Percentiles rank a stretch among this genome's conserved stretches.
phyloP scores from a whole-genome alignment of 129 eudicot species.

The Gnaphalium uliginosum region DNA sequence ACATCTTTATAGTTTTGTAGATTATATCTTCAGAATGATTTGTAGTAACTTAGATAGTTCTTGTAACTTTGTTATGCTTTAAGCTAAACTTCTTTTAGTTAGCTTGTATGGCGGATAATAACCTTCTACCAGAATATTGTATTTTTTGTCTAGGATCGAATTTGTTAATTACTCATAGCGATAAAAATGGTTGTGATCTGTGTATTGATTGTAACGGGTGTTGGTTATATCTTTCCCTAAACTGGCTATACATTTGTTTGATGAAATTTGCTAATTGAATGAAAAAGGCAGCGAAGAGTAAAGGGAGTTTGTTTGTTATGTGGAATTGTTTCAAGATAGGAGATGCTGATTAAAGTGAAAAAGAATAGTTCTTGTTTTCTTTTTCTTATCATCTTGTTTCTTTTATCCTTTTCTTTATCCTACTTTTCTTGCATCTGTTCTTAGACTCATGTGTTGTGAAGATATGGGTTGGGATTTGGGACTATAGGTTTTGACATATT shows the following conservation, averaged over 20 bases:
- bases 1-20: too few species aligned
- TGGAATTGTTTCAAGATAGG: constrained; percentile 15
- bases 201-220: constrained; percentile 6
- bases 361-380: constrained; percentile 18
- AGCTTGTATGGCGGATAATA: too few species aligned
- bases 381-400: background rate
- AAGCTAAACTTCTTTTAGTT: too few species aligned
- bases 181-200: background rate
- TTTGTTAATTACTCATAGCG: background rate
- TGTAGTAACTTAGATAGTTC: background rate
- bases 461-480: background rate
- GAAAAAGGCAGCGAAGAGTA: constrained; percentile 7
- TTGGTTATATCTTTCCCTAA: constrained; percentile 1
- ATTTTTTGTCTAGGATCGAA: too few species aligned
- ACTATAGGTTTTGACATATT: background rate
- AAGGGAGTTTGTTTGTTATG: constrained; percentile 15
- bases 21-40: background rate
- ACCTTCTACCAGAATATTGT: too few species aligned
- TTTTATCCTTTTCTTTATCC: background rate
- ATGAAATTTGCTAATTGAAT: constrained; percentile 17
- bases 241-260: constrained; percentile 9
- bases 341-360: constrained; percentile 17
- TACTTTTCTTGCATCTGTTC: constrained; percentile 21
- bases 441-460: background rate
- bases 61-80: too few species aligned